Base-by-base conservation (phyloP, 345 rosid species). In the Anastatica hierochuntica region DNA sequence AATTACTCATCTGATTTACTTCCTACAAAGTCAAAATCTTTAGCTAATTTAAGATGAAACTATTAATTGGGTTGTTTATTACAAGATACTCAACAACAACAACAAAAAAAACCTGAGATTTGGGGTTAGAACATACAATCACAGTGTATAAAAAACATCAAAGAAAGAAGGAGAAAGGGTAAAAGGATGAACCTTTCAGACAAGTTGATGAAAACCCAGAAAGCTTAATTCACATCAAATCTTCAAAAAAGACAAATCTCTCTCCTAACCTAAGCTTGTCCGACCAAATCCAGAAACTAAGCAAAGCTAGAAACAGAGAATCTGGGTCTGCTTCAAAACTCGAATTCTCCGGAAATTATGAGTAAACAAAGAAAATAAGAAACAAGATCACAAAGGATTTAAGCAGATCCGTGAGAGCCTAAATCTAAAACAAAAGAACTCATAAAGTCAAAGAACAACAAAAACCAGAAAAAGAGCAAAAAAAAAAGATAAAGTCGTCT, bases 401-500 rank as follows among this genome's bases (percentile, higher is more conserved):
- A 65, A 60, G 60, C 66, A 52, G 57, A 74, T 69, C 71, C 30
- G 37, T 52, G 19, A 14, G 33, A 51, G 43, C 46, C 48, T 53
- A 66, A 45, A 39, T 59, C 71, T 53, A 45, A 46, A 53, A 37
- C 49, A 61, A 53, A 60, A 57, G 59, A 43, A 39, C 69, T 43
- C 57, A 62, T 43, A 53, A 67, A 67, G 66, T 67, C 65, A 66
- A 70, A 62, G 72, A 74, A 57, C 40, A 56, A 64, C 44, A 38
- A 31, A 52, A 51, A 74, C 64, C 71, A n/a, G n/a, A 69, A 8
- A 36, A 19, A 26, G 2, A 60, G 8, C 4, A 8, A 1, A 50
- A 37, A 6, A 20, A 36, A 38, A 66, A 56, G 69, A 66, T 63
- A 66, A 66, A 66, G 66, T 67, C 71, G 62, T 56, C 69, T 18